Evolutionary conservation across 2,329 filamentous ascomycete species (phyloP).

Genomic region (Trichophyton simii): DNA sequence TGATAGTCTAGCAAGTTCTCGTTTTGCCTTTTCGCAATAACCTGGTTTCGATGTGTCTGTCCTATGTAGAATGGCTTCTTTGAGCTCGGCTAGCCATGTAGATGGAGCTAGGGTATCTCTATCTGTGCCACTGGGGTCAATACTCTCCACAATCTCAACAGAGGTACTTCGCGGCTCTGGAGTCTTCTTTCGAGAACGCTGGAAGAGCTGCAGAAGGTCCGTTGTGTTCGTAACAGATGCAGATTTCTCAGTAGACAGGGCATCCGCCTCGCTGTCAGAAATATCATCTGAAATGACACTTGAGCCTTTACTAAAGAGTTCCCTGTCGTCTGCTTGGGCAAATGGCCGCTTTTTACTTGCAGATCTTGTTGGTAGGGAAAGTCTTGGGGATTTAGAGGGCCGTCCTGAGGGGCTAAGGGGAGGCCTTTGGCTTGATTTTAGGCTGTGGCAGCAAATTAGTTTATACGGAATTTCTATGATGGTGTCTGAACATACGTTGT

Average conservation of each 20-base stretch:
- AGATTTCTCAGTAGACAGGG: not conserved
- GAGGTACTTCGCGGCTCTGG: not conserved
- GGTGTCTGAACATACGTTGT: not conserved
- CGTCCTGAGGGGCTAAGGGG: not conserved
- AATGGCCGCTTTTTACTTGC: not conserved
- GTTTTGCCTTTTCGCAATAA: not conserved
- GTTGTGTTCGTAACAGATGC: not conserved
- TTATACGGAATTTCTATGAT: not conserved
- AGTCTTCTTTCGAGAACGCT: not conserved
- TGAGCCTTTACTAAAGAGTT: too few species aligned
- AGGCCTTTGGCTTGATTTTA: not conserved
- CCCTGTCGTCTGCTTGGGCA: not conserved
- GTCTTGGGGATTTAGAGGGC: not conserved
- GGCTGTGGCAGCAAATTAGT: not conserved
- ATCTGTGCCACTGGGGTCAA: not conserved
- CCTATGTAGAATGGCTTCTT: conserved; percentile 12
- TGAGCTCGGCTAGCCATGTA: conserved; percentile 2
- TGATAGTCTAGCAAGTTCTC: conserved; percentile 9
- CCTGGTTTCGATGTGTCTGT: conserved; percentile 13
- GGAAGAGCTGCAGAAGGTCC: not conserved
- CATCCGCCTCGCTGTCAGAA: not conserved
- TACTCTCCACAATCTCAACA: not conserved
- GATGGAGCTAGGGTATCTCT: not conserved
- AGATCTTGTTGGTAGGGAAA: not conserved
- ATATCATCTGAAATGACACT: conserved; percentile 3